A percentile compares a stretch with the other conserved stretches of the same genome.
phyloP scores from a whole-genome alignment of 306 rosid genomes.

The Malus fusca region DNA sequence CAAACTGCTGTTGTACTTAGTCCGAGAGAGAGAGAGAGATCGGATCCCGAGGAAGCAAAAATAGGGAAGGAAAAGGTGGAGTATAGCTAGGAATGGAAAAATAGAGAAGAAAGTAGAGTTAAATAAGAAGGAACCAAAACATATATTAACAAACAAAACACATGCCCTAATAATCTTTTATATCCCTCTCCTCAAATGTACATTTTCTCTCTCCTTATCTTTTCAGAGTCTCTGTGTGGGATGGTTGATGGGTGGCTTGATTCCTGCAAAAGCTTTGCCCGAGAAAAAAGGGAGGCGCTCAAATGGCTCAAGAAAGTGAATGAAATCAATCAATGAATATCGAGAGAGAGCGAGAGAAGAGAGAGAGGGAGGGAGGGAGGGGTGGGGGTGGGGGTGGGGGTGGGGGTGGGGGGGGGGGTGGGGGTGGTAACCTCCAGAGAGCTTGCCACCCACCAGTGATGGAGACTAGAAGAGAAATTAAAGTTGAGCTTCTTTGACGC shows the following conservation, averaged over 20 bases:
- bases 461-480: constrained; percentile 35
- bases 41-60: constrained; percentile 51
- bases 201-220: constrained; percentile 52
- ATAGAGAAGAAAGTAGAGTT: constrained; percentile 37
- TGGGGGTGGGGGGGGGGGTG: neutral
- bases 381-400: neutral
- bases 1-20: neutral
- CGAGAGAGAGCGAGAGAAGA: neutral
- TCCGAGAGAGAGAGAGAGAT: constrained; percentile 23
- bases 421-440: constrained; percentile 17
- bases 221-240: constrained; percentile 18
- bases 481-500: constrained; percentile 11
- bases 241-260: constrained; percentile 36
- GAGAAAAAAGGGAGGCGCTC: constrained; percentile 59
- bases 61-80: neutral
- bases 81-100: constrained; percentile 37
- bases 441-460: constrained; percentile 63
- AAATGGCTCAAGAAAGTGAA: constrained; percentile 32
- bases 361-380: too few species aligned
- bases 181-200: constrained; percentile 16
- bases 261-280: constrained; percentile 68
- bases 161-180: constrained; percentile 44
- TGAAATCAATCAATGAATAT: neutral
- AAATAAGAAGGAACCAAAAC: constrained; percentile 35
- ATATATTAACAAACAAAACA: constrained; percentile 5